These are phyloP conservation scores for Vitis hybrid DNA, from an alignment of 177 flowering plant species.

Conservation along the genomic window DNA sequence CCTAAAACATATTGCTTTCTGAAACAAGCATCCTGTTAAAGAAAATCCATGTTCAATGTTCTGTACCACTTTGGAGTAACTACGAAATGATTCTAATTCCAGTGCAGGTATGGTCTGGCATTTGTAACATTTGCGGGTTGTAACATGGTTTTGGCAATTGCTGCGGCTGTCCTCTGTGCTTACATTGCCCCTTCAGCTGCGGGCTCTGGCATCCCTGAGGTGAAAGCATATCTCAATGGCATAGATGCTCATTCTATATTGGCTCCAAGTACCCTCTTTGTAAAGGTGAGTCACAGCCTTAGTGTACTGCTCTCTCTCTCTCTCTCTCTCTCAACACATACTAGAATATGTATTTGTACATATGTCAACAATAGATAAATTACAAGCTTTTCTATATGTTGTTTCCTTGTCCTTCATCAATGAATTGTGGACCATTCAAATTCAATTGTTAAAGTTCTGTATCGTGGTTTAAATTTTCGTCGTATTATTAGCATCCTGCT, in stretches of 20 bases:
- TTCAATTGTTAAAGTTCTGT: no score
- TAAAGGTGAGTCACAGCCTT: constrained; percentile 54
- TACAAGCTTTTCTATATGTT: no score
- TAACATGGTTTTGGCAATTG: constrained; percentile 59
- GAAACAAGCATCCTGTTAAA: not conserved
- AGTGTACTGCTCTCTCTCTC: not conserved
- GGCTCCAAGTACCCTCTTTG: constrained; percentile 92
- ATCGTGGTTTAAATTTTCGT: no score
- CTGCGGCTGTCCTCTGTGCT: constrained; percentile 80
- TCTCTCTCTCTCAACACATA: not conserved
- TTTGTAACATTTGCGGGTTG: constrained; percentile 60
- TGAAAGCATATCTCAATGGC: constrained; percentile 89
- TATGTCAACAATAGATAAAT: no score
- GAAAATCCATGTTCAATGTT: not conserved
- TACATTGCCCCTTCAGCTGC: constrained; percentile 95
- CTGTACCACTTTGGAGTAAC: constrained; percentile 8
- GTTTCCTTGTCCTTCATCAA: no score
- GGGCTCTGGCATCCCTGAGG: constrained; percentile 89
- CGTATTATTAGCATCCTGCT: no score
- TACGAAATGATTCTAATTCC: constrained; percentile 24
- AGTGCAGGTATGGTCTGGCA: constrained; percentile 66
- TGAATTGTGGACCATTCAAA: no score
- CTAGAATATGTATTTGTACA: not conserved
- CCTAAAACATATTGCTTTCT: not conserved
- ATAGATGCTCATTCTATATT: constrained; percentile 85